phyloP scores from a whole-genome alignment of 768 basidiomycete species.

The Suillus occidentalis region DNA sequence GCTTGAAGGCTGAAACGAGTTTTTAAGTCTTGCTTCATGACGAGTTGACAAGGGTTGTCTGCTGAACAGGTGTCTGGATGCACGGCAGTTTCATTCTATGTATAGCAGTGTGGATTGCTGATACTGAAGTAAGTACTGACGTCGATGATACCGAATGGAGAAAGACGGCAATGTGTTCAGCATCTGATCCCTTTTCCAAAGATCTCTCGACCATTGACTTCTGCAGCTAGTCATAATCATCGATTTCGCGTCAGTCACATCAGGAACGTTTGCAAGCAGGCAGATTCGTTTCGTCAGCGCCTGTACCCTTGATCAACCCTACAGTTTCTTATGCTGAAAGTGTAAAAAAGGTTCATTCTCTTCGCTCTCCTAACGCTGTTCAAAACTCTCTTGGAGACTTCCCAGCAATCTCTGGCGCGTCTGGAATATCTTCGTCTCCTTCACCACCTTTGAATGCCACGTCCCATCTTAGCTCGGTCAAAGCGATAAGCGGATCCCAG shows the following conservation, averaged over 20 bases:
- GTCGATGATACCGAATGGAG: too few species aligned
- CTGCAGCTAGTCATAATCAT: background rate
- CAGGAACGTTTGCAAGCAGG: too few species aligned
- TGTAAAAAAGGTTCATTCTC: slow-evolving; percentile 48
- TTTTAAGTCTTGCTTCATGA: too few species aligned
- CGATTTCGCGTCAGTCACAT: background rate
- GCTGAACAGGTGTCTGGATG: too few species aligned
- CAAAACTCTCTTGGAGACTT: slow-evolving; percentile 9
- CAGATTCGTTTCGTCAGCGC: slow-evolving; percentile 32
- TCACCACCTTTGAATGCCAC: slow-evolving; percentile 10
- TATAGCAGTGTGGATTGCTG: too few species aligned
- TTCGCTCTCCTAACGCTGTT: slow-evolving; percentile 22
- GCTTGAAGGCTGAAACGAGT: too few species aligned
- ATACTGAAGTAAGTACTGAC: too few species aligned
- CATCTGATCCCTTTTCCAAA: background rate
- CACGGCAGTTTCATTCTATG: too few species aligned
- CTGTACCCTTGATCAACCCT: slow-evolving; percentile 33
- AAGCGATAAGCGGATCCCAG: background rate
- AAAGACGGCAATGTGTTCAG: too few species aligned
- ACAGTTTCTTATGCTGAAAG: slow-evolving; percentile 59
- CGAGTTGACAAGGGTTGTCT: too few species aligned
- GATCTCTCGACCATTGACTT: background rate
- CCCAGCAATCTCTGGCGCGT: slow-evolving; percentile 2
- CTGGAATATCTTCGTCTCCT: slow-evolving; percentile 9
- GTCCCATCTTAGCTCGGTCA: background rate